A percentile compares a stretch with the other conserved stretches of the same genome.
These are phyloP conservation scores for Ganoderma multipileum DNA, from an alignment of 1,284 basidiomycete species.

Conservation along the genomic window DNA sequence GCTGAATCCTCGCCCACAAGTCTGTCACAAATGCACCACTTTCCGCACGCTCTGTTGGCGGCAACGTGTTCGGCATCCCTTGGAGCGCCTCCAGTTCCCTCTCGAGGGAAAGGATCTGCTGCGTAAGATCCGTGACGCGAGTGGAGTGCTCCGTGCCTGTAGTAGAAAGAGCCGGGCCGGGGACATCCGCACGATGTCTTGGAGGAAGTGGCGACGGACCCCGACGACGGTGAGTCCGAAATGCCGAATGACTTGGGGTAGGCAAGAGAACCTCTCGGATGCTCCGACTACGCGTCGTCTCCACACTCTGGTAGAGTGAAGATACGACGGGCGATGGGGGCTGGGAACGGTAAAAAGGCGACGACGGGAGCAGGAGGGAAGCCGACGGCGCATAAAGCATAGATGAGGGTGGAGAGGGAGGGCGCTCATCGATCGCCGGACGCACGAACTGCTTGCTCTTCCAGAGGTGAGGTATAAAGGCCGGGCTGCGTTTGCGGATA, in stretches of 20 bases:
- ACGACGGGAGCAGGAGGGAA: not conserved
- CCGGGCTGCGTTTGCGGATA: slow-evolving; percentile 1
- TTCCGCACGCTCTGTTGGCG: not conserved
- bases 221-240: not conserved
- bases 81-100: slow-evolving; percentile 10
- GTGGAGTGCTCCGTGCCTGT: slow-evolving; percentile 24
- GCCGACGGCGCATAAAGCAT: not conserved
- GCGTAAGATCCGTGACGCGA: slow-evolving; percentile 19
- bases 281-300: not conserved
- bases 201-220: slow-evolving; percentile 7
- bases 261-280: not conserved
- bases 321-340: not conserved
- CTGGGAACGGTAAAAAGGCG: not conserved
- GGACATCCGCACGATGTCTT: slow-evolving; percentile 23
- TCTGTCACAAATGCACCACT: not conserved
- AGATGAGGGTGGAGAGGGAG: not conserved
- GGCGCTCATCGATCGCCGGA: not conserved
- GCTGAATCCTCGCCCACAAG: slow-evolving; percentile 8
- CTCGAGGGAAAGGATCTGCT: slow-evolving; percentile 25
- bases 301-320: not conserved
- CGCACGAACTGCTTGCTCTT: not conserved
- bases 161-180: slow-evolving; percentile 24
- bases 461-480: not conserved
- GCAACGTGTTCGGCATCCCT: slow-evolving; percentile 1
- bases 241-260: not conserved